A percentile compares a stretch with the other conserved stretches of the same genome.
Evolutionary conservation across 345 rosid species (phyloP).

Genomic region (Cardamine chenopodiifolia): DNA sequence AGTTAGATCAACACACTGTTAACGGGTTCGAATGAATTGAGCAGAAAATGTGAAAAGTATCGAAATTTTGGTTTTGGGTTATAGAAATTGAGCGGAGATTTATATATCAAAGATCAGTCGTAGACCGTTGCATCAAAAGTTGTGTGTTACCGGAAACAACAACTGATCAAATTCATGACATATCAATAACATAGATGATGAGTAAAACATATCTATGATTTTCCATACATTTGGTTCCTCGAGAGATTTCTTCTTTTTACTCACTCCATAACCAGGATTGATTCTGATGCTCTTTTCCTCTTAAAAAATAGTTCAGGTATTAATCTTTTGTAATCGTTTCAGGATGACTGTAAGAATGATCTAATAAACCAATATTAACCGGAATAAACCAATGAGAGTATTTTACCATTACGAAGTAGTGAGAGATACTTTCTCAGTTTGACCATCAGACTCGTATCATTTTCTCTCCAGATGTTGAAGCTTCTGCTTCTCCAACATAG

Average conservation of each 20-base stretch:
- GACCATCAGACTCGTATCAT: neutral
- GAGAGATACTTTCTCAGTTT: neutral
- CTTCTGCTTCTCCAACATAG: conserved; percentile 44
- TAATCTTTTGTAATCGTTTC: no score
- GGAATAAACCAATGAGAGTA: conserved; percentile 12
- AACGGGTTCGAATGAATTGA: neutral
- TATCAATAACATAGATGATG: no score
- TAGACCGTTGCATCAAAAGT: no score
- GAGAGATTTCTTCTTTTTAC: no score
- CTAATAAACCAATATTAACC: conserved; percentile 1
- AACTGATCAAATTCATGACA: no score
- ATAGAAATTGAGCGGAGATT: conserved; percentile 1
- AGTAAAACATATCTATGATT: no score
- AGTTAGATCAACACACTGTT: conserved; percentile 36
- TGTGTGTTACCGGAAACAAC: no score
- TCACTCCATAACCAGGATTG: no score
- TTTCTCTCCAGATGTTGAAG: conserved; percentile 50
- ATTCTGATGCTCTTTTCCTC: no score
- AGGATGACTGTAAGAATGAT: neutral
- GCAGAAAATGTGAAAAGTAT: conserved; percentile 9
- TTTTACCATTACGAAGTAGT: neutral
- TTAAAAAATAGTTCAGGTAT: no score
- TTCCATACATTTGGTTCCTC: no score
- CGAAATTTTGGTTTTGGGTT: neutral
- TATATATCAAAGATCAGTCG: no score